These are phyloP conservation scores for Ceratocystis cacaofunesta DNA, from an alignment of 2,329 filamentous ascomycete species.

Conservation along the genomic window DNA sequence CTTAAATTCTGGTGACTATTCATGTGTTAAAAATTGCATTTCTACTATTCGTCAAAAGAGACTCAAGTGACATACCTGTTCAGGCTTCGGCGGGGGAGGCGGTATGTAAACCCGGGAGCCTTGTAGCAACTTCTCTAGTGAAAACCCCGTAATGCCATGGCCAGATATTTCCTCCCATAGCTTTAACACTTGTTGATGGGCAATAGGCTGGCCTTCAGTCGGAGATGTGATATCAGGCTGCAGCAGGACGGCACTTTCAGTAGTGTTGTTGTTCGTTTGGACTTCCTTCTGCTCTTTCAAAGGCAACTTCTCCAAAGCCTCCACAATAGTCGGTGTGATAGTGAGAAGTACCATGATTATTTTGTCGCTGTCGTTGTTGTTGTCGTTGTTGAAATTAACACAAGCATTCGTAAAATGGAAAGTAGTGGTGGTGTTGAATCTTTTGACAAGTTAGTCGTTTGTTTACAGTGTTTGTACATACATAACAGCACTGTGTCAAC, in stretches of 20 bases:
- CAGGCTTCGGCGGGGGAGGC: constrained; percentile 65
- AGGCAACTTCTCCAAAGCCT: constrained; percentile 35
- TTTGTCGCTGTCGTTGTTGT: not conserved
- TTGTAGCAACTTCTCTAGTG: constrained; percentile 55
- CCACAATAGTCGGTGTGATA: constrained; percentile 55
- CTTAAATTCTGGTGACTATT: constrained; percentile 64
- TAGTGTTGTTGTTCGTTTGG: constrained; percentile 7
- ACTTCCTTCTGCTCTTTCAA: not conserved
- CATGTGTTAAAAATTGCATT: constrained; percentile 13
- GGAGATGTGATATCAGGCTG: constrained; percentile 19
- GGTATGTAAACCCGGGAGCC: constrained; percentile 59
- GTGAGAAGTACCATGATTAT: constrained; percentile 57
- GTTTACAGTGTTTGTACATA: not conserved
- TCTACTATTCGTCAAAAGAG: not conserved
- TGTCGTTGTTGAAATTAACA: not conserved
- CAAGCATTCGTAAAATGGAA: not conserved
- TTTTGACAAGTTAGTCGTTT: not conserved
- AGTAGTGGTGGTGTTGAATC: not conserved
- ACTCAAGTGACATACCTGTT: constrained; percentile 44
- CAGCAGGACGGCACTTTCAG: not conserved
- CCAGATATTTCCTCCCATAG: constrained; percentile 40
- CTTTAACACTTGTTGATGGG: constrained; percentile 52
- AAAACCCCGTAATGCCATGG: constrained; percentile 26
- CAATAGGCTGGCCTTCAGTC: constrained; percentile 50
- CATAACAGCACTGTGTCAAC: not conserved